A percentile compares a stretch with the other conserved stretches of the same genome.
These are phyloP conservation scores for Antitrichia curtipendula DNA, from an alignment of 225 moss, liverwort and hornwort species.

Conservation along the genomic window DNA sequence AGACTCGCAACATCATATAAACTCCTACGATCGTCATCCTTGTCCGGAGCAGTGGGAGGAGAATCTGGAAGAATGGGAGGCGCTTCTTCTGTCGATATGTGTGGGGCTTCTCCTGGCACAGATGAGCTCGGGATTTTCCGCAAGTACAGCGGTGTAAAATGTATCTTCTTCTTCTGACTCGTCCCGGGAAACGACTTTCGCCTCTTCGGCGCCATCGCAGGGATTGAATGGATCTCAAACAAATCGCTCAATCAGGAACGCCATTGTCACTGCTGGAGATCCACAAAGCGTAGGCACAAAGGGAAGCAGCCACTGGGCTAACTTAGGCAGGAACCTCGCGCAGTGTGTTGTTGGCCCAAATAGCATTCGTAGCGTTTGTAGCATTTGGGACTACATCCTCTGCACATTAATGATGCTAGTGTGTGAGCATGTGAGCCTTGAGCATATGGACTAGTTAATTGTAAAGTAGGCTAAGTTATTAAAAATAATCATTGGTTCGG, in stretches of 20 bases:
- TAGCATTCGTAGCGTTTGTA: background rate
- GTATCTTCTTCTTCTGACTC: slow-evolving; percentile 1
- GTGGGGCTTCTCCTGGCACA: background rate
- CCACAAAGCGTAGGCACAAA: background rate
- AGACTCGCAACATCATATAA: background rate
- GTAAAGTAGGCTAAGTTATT: too few relatives aligned
- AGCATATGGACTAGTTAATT: too few relatives aligned
- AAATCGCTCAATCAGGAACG: accelerated
- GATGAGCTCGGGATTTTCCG: slow-evolving; percentile 6
- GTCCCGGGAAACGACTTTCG: background rate
- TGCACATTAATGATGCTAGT: background rate
- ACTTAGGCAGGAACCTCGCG: background rate
- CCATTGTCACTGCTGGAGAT: background rate
- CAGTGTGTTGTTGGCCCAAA: accelerated
- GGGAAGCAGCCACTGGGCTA: background rate
- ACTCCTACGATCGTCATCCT: background rate
- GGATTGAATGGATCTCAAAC: background rate
- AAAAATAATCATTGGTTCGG: too few relatives aligned
- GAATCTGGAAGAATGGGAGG: background rate
- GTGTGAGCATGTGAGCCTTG: too few relatives aligned
- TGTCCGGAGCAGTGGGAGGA: background rate
- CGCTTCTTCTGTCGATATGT: background rate
- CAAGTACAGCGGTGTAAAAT: slow-evolving; percentile 6
- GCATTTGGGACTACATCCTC: background rate
- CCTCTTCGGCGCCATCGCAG: slow-evolving; percentile 2